These are phyloP conservation scores for Bruguiera parviflora DNA, from an alignment of 345 rosid genomes.

Conservation along the genomic window DNA sequence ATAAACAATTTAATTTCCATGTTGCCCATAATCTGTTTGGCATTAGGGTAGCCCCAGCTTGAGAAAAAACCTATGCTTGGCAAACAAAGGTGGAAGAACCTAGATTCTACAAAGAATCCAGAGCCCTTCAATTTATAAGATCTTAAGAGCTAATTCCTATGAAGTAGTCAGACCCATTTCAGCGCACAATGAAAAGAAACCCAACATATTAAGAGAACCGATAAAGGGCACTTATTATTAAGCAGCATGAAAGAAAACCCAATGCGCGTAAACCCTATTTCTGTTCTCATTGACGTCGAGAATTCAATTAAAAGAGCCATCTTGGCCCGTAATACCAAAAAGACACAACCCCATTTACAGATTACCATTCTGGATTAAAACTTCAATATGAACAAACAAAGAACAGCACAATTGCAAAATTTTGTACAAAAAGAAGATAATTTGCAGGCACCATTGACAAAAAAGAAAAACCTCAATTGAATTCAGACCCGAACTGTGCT, in stretches of 20 bases:
- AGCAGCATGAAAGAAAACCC: not conserved
- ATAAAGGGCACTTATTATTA: not conserved
- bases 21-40: not conserved
- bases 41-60: not conserved
- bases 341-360: not conserved
- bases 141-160: not conserved
- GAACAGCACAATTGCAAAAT: too few species aligned
- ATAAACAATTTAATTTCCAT: not conserved
- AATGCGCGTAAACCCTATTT: not conserved
- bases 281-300: not conserved
- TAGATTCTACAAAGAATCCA: not conserved
- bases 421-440: too few species aligned
- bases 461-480: constrained; percentile 3
- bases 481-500: not conserved
- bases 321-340: not conserved
- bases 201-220: not conserved
- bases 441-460: not conserved
- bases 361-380: too few species aligned
- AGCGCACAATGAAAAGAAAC: not conserved
- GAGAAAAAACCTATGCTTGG: constrained; percentile 1
- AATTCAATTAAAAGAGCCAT: constrained; percentile 1
- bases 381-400: too few species aligned
- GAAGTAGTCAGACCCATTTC: not conserved
- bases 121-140: not conserved
- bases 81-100: not conserved